phyloP scores from a whole-genome alignment of 2,329 filamentous ascomycete genomes.

The Exophiala alcalophila region DNA sequence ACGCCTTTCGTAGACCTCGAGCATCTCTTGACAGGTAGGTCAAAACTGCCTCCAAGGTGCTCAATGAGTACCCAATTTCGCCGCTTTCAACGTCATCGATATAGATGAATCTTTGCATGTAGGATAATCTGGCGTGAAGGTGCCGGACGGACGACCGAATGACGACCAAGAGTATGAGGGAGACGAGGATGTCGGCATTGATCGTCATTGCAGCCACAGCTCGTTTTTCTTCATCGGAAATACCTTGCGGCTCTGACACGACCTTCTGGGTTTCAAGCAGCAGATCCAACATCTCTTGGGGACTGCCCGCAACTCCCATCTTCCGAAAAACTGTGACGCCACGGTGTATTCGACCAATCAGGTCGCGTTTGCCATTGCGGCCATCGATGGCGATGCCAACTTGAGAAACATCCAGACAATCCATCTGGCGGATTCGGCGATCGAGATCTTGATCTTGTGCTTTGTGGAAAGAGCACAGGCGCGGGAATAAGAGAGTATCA shows the following conservation, averaged over 20 bases:
- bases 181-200: constrained; percentile 90
- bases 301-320: constrained; percentile 71
- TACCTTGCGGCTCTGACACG: constrained; percentile 62
- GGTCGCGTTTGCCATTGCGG: constrained; percentile 72
- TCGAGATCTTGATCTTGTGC: constrained; percentile 85
- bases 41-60: constrained; percentile 91
- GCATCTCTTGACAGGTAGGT: constrained; percentile 84
- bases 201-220: constrained; percentile 57
- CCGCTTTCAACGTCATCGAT: constrained; percentile 96
- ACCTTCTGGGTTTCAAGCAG: constrained; percentile 78
- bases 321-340: constrained; percentile 88
- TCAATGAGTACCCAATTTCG: constrained; percentile 92
- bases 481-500: constrained; percentile 75
- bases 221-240: constrained; percentile 49
- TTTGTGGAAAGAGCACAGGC: constrained; percentile 72
- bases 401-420: constrained; percentile 89
- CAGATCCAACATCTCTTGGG: constrained; percentile 84
- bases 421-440: constrained; percentile 86
- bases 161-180: constrained; percentile 83
- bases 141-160: constrained; percentile 86
- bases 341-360: constrained; percentile 70
- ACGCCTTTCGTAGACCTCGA: constrained; percentile 75
- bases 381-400: constrained; percentile 84
- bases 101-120: constrained; percentile 96
- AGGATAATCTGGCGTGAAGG: constrained; percentile 82